Base-by-base conservation (phyloP, 768 basidiomycete genomes). In the Termitomyces eurrhizus region DNA sequence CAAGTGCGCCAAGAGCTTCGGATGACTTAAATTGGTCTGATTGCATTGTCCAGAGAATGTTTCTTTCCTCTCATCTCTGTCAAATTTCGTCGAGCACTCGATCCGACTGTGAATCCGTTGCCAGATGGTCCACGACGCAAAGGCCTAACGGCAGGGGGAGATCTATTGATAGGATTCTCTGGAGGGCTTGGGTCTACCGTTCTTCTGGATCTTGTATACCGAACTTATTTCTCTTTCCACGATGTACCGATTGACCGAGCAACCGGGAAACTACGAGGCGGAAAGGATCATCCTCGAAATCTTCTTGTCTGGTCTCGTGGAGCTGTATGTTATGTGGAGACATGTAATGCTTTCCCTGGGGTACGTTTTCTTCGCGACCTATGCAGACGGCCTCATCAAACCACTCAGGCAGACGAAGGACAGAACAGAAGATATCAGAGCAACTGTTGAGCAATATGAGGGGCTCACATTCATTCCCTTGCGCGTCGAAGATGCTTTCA, bases 131-230 rank as follows among this genome's bases (percentile, higher is more conserved):
- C 84, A 18, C 79, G 86, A 46, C 80, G 84, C 39, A 85, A 82
- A 55, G 77, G 78, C 12, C 75, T 90, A 4, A 86, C 84, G 65
- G 89, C 91, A 2, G 74, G 81, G 9, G 90, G 90, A 52, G 85
- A 87, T 60, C 74, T 93, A 5, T 73, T 87, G 9, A 69, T 93
- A 18, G 91, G 80, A 1, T 83, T 87, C 60, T 92, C 91, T n/a
- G 92, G 92, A 8, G 91, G 92, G 2, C 77, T 91, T 1, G 87
- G 89, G 4, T 91, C 92, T 0, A 84, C 87, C 0, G 78, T 90
- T 1, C 76, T 93, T 12, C 76, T 92, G 16, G 87, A 93, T 68
- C 74, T 92, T 24, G 77, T 92, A 2, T 75, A 83, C 32, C 77
- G 78, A 65, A 80, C 78, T 21, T 90, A 89, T 68, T 83, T 88